Percentiles rank a stretch among this genome's conserved stretches.
Evolutionary conservation across 306 rosid species (phyloP).

Genomic region (Prunus dulcis): DNA sequence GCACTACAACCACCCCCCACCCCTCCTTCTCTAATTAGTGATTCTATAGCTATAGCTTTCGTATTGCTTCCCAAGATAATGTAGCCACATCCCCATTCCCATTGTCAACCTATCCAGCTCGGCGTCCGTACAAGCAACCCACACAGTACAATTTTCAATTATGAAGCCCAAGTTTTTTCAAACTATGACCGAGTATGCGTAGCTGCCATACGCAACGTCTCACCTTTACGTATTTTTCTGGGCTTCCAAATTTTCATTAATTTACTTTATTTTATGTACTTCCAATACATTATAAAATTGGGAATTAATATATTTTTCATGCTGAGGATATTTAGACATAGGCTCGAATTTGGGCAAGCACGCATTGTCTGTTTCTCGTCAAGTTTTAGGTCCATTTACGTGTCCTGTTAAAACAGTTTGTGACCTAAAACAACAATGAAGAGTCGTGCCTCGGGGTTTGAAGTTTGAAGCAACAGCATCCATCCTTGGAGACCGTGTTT

Average conservation of each 20-base stretch:
- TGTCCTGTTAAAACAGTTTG: conserved; percentile 14
- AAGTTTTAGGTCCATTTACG: neutral
- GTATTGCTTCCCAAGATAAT: neutral
- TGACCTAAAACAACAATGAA: neutral
- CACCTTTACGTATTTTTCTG: neutral
- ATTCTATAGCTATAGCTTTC: no score
- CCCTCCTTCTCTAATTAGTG: conserved; percentile 2
- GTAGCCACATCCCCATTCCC: neutral
- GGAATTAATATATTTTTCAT: neutral
- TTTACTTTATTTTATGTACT: neutral
- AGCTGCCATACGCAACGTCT: neutral
- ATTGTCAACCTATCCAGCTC: conserved; percentile 12
- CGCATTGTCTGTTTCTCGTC: neutral
- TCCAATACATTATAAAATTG: neutral
- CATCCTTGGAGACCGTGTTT: neutral
- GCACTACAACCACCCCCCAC: no score
- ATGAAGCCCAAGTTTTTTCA: neutral
- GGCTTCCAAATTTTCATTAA: neutral
- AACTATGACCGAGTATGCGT: neutral
- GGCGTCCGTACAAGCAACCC: conserved; percentile 13
- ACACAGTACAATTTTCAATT: neutral
- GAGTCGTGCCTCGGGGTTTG: conserved; percentile 16
- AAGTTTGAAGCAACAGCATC: neutral
- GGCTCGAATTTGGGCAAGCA: neutral
- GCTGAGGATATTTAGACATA: conserved; percentile 4